Evolutionary conservation across 1,284 basidiomycete genomes (phyloP).

Genomic region (Heterobasidion irregulare): DNA sequence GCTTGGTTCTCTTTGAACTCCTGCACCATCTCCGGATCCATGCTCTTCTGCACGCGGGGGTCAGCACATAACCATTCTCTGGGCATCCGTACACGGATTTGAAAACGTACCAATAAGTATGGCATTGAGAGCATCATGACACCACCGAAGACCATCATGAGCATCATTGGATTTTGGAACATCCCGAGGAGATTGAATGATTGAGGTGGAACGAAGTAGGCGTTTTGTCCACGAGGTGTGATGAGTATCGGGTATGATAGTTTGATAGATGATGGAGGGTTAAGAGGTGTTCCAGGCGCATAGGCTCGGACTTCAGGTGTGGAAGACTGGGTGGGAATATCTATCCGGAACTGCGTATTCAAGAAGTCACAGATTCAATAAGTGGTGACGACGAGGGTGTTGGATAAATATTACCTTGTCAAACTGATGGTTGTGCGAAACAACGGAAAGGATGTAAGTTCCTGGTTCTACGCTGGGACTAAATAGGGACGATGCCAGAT

Average conservation of each 20-base stretch:
- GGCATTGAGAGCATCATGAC: slow-evolving; percentile 73
- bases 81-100: not conserved
- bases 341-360: slow-evolving; percentile 47
- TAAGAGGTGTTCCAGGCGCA: slow-evolving; percentile 59
- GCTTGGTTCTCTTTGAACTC: slow-evolving; percentile 66
- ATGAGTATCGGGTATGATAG: slow-evolving; percentile 63
- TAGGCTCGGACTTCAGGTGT: slow-evolving; percentile 54
- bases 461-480: slow-evolving; percentile 60
- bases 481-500: slow-evolving; percentile 4
- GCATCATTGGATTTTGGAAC: slow-evolving; percentile 84
- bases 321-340: slow-evolving; percentile 37
- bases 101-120: slow-evolving; percentile 59
- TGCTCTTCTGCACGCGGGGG: slow-evolving; percentile 46
- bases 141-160: slow-evolving; percentile 71
- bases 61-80: not conserved
- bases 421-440: slow-evolving; percentile 57
- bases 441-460: slow-evolving; percentile 58
- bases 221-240: slow-evolving; percentile 41
- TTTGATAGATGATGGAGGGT: slow-evolving; percentile 45
- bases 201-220: slow-evolving; percentile 62
- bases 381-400: slow-evolving; percentile 1
- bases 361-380: not conserved
- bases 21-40: slow-evolving; percentile 70
- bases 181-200: slow-evolving; percentile 72
- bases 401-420: slow-evolving; percentile 43